phyloP scores from a whole-genome alignment of 169 alveolate species.

The Plasmodium berghei region DNA sequence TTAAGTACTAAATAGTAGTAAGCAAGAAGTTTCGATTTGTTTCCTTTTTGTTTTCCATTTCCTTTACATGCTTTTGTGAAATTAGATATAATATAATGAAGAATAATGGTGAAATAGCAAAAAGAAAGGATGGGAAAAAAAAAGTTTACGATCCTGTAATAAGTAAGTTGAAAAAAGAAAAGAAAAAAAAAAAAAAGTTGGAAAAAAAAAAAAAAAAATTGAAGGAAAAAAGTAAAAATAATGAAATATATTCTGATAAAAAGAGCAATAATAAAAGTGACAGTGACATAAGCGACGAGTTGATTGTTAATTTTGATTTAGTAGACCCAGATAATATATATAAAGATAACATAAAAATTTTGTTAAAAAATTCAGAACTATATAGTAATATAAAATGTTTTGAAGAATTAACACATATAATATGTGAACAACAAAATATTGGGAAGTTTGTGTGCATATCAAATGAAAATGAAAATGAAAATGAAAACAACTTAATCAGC shows the following conservation, averaged over 20 bases:
- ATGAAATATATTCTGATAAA: slow-evolving; percentile 1
- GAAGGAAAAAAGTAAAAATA: background rate
- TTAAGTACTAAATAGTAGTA: no score
- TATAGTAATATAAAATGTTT: slow-evolving; percentile 29
- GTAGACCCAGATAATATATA: slow-evolving; percentile 52
- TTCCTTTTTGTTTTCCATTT: no score
- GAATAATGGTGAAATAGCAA: background rate
- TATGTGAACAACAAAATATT: slow-evolving; percentile 74
- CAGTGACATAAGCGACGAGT: slow-evolving; percentile 6
- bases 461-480: slow-evolving; percentile 9
- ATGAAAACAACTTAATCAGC: slow-evolving; percentile 27
- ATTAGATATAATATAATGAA: background rate
- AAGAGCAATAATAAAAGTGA: no score
- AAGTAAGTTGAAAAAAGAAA: background rate
- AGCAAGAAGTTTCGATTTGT: no score
- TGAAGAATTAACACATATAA: slow-evolving; percentile 23
- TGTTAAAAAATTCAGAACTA: slow-evolving; percentile 34
- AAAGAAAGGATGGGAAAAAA: background rate
- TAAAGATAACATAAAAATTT: slow-evolving; percentile 41
- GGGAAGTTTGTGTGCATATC: slow-evolving; percentile 31
- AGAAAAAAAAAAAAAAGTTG: background rate
- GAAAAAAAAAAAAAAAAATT: slow-evolving; percentile 3
- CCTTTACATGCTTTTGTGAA: no score
- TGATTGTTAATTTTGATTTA: slow-evolving; percentile 47
- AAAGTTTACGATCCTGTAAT: background rate